Evolutionary conservation across 768 basidiomycete species (phyloP).

Genomic region (Neoboletus brunneissimus): DNA sequence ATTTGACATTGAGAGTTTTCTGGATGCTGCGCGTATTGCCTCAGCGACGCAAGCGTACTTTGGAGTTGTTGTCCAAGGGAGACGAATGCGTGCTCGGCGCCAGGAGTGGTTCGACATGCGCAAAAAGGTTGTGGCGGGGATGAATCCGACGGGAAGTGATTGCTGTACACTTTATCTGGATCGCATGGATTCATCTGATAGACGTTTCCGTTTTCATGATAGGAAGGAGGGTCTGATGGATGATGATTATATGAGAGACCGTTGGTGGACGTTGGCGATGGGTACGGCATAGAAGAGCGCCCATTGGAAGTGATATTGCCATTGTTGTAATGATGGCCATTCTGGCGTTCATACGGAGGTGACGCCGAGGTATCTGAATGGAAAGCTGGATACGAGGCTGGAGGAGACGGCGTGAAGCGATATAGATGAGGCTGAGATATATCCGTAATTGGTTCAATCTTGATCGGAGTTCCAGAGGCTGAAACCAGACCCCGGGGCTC

Average conservation of each 20-base stretch:
- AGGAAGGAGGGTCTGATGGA: conserved; percentile 32
- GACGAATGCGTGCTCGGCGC: conserved; percentile 55
- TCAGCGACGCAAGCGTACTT: conserved; percentile 50
- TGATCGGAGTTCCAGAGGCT: conserved; percentile 58
- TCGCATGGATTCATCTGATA: conserved; percentile 37
- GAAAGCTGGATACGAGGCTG: conserved; percentile 52
- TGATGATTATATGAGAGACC: conserved; percentile 34
- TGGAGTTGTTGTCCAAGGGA: conserved; percentile 63
- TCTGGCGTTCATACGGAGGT: conserved; percentile 35
- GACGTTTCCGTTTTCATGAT: conserved; percentile 36
- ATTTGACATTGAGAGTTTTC: conserved; percentile 52
- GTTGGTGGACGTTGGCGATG: conserved; percentile 34
- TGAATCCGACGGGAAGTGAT: conserved; percentile 31
- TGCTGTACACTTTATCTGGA: conserved; percentile 33
- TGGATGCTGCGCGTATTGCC: conserved; percentile 60
- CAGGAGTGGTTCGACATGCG: conserved; percentile 62
- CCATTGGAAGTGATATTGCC: conserved; percentile 28
- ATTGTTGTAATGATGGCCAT: conserved; percentile 33
- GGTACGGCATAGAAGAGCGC: conserved; percentile 33
- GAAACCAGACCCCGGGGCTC: conserved; percentile 41
- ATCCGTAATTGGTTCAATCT: conserved; percentile 60
- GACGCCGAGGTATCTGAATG: conserved; percentile 42
- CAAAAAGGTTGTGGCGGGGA: conserved; percentile 46
- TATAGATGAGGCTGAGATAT: conserved; percentile 52
- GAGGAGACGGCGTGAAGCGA: conserved; percentile 66